phyloP scores from a whole-genome alignment of 140 eudicot genomes.

The Oenanthe javanica region DNA sequence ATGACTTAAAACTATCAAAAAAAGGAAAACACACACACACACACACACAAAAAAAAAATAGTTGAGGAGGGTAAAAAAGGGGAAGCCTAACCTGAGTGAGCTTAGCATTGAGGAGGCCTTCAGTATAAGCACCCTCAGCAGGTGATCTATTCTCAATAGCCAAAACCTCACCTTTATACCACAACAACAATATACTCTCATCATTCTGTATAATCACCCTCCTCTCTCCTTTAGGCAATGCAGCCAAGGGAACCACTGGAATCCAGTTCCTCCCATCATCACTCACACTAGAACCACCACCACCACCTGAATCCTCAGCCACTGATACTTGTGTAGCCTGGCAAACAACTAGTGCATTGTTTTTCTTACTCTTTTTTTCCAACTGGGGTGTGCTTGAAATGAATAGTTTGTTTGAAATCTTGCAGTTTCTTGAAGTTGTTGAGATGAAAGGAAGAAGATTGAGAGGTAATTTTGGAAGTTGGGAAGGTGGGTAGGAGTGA shows the following conservation, averaged over 20 bases:
- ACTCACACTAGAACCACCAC: not conserved
- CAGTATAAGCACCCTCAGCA: constrained; percentile 94
- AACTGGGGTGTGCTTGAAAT: not conserved
- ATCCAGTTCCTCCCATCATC: constrained; percentile 59
- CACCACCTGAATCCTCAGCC: constrained; percentile 24
- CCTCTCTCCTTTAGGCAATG: constrained; percentile 91
- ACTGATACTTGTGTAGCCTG: constrained; percentile 61
- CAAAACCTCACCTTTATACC: constrained; percentile 76
- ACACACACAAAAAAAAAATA: not conserved
- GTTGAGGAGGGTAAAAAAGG: not conserved
- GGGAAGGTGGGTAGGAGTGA: constrained; percentile 35
- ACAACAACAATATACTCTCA: constrained; percentile 62
- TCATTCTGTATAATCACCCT: constrained; percentile 87
- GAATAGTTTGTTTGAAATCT: not conserved
- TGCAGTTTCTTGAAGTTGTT: not conserved
- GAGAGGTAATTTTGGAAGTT: constrained; percentile 26
- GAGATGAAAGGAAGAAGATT: constrained; percentile 7
- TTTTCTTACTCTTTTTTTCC: not conserved
- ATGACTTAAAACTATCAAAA: too few species aligned
- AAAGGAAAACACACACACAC: not conserved
- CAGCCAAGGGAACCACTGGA: constrained; percentile 92
- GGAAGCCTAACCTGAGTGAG: constrained; percentile 64
- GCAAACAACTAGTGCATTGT: constrained; percentile 23
- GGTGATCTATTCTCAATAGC: constrained; percentile 94
- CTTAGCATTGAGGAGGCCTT: constrained; percentile 86